A percentile compares a stretch with the other conserved stretches of the same genome.
Conservation (phyloP, 2,329 filamentous ascomycete genomes). For the Mycosphaerella arachidis region DNA sequence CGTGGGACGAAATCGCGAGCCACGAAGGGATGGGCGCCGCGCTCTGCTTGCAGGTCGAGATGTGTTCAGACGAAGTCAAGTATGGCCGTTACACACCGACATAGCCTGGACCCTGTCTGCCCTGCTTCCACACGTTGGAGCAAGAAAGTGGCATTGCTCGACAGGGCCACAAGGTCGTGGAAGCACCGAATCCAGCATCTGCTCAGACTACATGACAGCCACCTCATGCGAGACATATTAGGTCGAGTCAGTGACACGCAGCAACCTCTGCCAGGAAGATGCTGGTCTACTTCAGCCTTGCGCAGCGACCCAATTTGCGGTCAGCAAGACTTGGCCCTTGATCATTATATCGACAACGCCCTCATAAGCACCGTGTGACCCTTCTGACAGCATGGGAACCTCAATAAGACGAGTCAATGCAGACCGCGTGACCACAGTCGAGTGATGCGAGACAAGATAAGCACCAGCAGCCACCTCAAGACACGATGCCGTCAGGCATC, state of each 20-base stretch:
- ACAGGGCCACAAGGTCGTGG: background rate
- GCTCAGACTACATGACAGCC: slow-evolving; percentile 1
- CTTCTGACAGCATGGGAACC: background rate
- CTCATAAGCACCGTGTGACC: slow-evolving; percentile 1
- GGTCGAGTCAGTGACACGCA: background rate
- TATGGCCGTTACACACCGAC: background rate
- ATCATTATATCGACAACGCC: background rate
- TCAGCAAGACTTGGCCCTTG: background rate
- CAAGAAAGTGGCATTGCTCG: background rate
- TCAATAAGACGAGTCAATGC: background rate
- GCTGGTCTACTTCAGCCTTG: background rate
- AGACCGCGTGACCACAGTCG: background rate
- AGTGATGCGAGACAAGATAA: background rate
- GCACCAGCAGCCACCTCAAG: background rate
- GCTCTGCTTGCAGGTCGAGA: background rate
- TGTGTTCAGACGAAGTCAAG: background rate
- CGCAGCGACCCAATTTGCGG: background rate
- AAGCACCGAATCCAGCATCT: background rate
- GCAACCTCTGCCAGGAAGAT: background rate
- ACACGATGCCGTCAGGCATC: background rate
- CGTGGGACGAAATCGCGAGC: no score
- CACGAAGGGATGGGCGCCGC: background rate
- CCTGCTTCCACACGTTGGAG: background rate
- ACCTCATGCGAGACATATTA: background rate
- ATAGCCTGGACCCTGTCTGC: background rate